These are phyloP conservation scores for Penicillium pancosmium DNA, from an alignment of 495 filamentous ascomycete genomes.

Conservation along the genomic window DNA sequence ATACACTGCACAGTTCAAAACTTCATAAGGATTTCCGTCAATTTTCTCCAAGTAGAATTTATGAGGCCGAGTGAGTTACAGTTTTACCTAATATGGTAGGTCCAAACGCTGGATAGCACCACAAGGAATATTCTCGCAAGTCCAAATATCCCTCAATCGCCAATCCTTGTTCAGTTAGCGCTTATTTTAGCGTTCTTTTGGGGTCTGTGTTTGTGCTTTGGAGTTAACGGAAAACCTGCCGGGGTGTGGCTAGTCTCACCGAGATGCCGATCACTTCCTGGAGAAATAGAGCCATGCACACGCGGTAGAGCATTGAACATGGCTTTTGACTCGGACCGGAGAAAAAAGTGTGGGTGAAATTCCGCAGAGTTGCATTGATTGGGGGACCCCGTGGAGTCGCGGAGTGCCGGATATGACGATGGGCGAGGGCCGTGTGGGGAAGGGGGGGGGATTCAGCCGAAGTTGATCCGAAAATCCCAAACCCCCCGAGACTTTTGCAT, in stretches of 20 bases:
- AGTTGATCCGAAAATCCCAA: background rate
- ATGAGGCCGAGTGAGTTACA: background rate
- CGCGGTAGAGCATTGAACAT: background rate
- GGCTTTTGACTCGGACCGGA: background rate
- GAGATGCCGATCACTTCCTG: background rate
- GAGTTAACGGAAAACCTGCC: background rate
- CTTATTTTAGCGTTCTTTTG: background rate
- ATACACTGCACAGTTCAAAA: too few relatives aligned
- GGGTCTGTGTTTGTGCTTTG: background rate
- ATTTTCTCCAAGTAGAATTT: too few relatives aligned
- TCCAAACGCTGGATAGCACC: background rate
- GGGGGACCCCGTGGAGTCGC: conserved; percentile 2
- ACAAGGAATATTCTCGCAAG: too few relatives aligned
- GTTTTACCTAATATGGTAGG: background rate
- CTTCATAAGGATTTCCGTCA: too few relatives aligned
- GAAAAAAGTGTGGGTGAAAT: background rate
- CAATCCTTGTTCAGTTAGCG: too few relatives aligned
- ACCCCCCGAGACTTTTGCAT: background rate
- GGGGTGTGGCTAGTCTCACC: background rate
- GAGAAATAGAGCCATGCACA: background rate
- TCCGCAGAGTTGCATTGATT: conserved; percentile 1
- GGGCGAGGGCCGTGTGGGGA: background rate
- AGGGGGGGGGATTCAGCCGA: background rate
- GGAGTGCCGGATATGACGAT: conserved; percentile 1
- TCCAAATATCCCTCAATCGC: too few relatives aligned